Evolutionary conservation across 345 rosid species (phyloP).

Genomic region (Eutrema japonicum): DNA sequence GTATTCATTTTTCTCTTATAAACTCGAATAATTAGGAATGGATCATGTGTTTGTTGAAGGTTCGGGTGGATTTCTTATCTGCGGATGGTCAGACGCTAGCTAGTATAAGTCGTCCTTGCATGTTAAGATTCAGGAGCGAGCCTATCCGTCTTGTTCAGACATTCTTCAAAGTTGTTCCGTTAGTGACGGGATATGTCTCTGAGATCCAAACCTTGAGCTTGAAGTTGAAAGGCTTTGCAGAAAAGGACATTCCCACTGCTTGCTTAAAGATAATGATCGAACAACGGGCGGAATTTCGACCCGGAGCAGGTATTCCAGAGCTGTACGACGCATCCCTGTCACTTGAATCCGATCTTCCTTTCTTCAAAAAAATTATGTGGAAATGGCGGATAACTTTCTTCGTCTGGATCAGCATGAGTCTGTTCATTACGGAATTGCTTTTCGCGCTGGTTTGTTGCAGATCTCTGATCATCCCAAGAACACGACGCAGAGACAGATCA

Average conservation of each 20-base stretch:
- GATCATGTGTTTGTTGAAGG: slow-evolving; percentile 54
- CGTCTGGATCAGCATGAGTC: slow-evolving; percentile 62
- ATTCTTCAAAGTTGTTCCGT: slow-evolving; percentile 68
- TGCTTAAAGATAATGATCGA: slow-evolving; percentile 57
- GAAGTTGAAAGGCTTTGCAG: slow-evolving; percentile 64
- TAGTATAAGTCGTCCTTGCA: slow-evolving; percentile 70
- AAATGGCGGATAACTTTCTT: slow-evolving; percentile 76
- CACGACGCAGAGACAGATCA: slow-evolving; percentile 23
- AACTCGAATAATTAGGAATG: neutral
- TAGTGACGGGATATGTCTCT: slow-evolving; percentile 70
- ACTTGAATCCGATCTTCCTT: slow-evolving; percentile 70
- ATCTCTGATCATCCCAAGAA: slow-evolving; percentile 68
- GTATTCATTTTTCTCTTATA: neutral
- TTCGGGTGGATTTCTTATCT: slow-evolving; percentile 73
- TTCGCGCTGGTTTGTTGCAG: slow-evolving; percentile 66
- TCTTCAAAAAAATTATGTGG: slow-evolving; percentile 70
- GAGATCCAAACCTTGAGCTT: slow-evolving; percentile 72
- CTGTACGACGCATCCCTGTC: slow-evolving; percentile 65
- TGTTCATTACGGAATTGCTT: slow-evolving; percentile 58
- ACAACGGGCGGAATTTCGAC: slow-evolving; percentile 71
- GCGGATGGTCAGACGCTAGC: slow-evolving; percentile 59
- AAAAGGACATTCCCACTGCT: slow-evolving; percentile 67
- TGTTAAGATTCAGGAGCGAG: slow-evolving; percentile 78
- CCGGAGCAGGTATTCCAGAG: slow-evolving; percentile 87
- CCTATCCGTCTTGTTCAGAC: slow-evolving; percentile 65